These are phyloP conservation scores for Globisporangium takayamanum DNA, from an alignment of 352 stramenopile genomes.

Conservation along the genomic window DNA sequence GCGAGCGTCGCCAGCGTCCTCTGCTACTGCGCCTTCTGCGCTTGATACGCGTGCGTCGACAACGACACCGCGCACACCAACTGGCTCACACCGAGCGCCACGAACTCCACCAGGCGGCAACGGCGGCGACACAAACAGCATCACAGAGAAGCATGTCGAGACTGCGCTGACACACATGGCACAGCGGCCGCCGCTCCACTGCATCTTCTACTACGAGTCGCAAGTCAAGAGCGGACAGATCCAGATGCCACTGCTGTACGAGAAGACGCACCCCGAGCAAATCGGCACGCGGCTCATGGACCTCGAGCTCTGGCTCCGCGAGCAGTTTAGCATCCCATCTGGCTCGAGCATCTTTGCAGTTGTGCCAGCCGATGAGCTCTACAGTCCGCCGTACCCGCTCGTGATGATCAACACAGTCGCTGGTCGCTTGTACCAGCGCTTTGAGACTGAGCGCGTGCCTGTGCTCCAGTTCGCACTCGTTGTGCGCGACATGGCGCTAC, in stretches of 20 bases:
- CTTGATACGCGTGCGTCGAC: background rate
- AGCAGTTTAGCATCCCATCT: slow-evolving; percentile 44
- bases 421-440: slow-evolving; percentile 28
- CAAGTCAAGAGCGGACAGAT: slow-evolving; percentile 40
- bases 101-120: background rate
- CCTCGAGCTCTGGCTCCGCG: slow-evolving; percentile 64
- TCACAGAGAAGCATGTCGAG: slow-evolving; percentile 3
- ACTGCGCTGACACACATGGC: slow-evolving; percentile 20
- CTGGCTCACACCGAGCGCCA: background rate
- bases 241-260: slow-evolving; percentile 64
- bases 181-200: slow-evolving; percentile 45
- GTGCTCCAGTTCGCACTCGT: slow-evolving; percentile 63
- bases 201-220: slow-evolving; percentile 66
- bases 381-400: slow-evolving; percentile 69
- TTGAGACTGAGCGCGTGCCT: slow-evolving; percentile 33
- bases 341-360: slow-evolving; percentile 72
- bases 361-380: slow-evolving; percentile 66
- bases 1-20: background rate
- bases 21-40: background rate
- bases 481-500: slow-evolving; percentile 47
- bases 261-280: slow-evolving; percentile 18
- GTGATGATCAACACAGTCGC: slow-evolving; percentile 79
- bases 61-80: background rate
- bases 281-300: slow-evolving; percentile 58
- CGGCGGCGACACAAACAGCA: background rate